Evolutionary conservation across 208 protist species (phyloP).

Genomic region (Herpetomonas samuelpessoai): DNA sequence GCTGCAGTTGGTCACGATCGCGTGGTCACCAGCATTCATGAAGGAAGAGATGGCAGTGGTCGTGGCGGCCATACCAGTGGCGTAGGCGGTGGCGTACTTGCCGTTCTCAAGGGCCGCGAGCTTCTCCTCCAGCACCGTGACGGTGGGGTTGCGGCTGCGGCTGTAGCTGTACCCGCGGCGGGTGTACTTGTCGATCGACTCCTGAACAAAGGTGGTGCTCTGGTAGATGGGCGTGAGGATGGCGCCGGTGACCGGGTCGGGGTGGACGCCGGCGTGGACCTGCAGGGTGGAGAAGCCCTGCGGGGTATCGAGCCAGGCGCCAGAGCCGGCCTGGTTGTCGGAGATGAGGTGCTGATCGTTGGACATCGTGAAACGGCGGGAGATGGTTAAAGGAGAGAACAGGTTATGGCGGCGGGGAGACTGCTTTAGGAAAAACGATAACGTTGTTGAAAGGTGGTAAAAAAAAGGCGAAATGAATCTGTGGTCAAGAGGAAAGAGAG

Average conservation of each 20-base stretch:
- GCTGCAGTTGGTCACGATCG: constrained; percentile 92
- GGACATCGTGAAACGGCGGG: constrained; percentile 36
- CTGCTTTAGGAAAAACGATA: no score
- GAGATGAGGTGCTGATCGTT: constrained; percentile 74
- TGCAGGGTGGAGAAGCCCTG: constrained; percentile 83
- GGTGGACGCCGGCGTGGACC: constrained; percentile 79
- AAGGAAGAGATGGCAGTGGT: constrained; percentile 90
- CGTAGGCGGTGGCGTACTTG: constrained; percentile 81
- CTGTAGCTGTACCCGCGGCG: constrained; percentile 91
- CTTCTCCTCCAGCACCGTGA: constrained; percentile 85
- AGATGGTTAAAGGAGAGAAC: no score
- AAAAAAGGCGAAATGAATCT: no score
- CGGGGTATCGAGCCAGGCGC: constrained; percentile 58
- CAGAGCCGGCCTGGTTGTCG: constrained; percentile 53
- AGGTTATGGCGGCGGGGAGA: no score
- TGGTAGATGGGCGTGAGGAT: constrained; percentile 90
- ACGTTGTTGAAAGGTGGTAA: no score
- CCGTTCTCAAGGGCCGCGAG: constrained; percentile 91
- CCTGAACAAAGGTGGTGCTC: constrained; percentile 89
- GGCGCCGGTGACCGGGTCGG: constrained; percentile 84
- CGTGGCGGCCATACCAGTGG: constrained; percentile 90
- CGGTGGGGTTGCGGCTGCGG: constrained; percentile 94
- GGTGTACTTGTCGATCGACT: constrained; percentile 84
- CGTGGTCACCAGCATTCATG: constrained; percentile 89
- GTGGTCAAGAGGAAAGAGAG: no score